Base-by-base conservation (phyloP, 129 eudicot species). In the Oenanthe sinensis region DNA sequence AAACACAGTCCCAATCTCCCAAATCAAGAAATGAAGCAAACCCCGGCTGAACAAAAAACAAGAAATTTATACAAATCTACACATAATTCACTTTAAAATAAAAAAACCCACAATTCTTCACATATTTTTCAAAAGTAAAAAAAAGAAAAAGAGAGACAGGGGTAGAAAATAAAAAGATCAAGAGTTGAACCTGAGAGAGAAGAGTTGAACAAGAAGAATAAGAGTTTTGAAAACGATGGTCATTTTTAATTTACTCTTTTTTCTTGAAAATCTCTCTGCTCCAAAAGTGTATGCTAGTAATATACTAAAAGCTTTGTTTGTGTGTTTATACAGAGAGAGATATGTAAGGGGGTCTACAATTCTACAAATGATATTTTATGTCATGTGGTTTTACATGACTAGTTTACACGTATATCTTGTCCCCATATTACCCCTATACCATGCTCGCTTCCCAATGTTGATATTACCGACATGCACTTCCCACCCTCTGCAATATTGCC, bases 381-480 rank as follows among this genome's bases (percentile, higher is more conserved):
- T n/a, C n/a, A n/a, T n/a, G n/a, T n/a, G n/a, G n/a, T n/a, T n/a
- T n/a, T n/a, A n/a, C n/a, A n/a, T n/a, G n/a, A n/a, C n/a, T n/a
- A n/a, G n/a, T n/a, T n/a, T n/a, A n/a, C n/a, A n/a, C n/a, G n/a
- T n/a, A 24, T 60, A 60, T 60, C n/a, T n/a, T n/a, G n/a, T 58
- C 30, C 65, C 65, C 65, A 58, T 58, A 22, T 2, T 58, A 58
- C 30, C 65, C 65, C 10, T 58, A 3, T 17, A 20, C 17, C 2
- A 50, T 17, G 30, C 26, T 20, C 65, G 30, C 30, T 60, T 60
- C 68, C 68, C 68, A 4, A 60, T n/a, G 68, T 60, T 60, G 68
- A 60, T 60, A 58, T 60, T 58, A 60, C 68, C 68, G 68, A 60
- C 68, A 60, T n/a, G 1, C 68, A 60, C 68, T 60, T 60, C 68